A percentile compares a stretch with the other conserved stretches of the same genome.
These are phyloP conservation scores for Monosporozyma aquatica DNA, from an alignment of 805 yeast genomes.

Conservation along the genomic window DNA sequence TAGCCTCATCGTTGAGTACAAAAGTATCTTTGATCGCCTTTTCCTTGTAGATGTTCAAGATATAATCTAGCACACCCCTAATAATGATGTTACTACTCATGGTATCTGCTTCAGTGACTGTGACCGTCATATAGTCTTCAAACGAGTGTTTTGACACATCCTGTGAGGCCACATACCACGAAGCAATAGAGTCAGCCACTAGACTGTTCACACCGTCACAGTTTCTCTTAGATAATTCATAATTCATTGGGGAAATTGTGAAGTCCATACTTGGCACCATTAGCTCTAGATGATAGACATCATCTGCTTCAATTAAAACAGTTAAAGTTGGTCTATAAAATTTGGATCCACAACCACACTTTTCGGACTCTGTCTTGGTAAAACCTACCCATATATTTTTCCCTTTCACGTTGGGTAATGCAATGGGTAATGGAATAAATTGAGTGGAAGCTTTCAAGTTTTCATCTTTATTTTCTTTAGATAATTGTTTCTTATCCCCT, in stretches of 20 bases:
- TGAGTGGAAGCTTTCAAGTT: conserved; percentile 15
- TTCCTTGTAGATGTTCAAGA: conserved; percentile 26
- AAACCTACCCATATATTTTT: conserved; percentile 20
- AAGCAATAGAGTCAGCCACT: conserved; percentile 9
- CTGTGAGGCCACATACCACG: conserved; percentile 11
- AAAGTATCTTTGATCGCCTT: conserved; percentile 9
- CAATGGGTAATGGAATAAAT: conserved; percentile 13
- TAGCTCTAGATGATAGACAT: conserved; percentile 14
- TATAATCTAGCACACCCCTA: conserved; percentile 31
- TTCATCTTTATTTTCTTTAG: background rate
- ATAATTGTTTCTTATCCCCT: conserved; percentile 2
- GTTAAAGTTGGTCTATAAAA: conserved; percentile 16
- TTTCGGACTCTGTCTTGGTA: conserved; percentile 10
- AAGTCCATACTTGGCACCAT: conserved; percentile 12
- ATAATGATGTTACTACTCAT: conserved; percentile 30
- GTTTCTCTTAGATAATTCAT: conserved; percentile 9
- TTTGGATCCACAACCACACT: conserved; percentile 15
- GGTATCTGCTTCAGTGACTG: conserved; percentile 33
- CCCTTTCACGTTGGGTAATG: conserved; percentile 11
- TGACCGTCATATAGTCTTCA: conserved; percentile 33
- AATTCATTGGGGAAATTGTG: conserved; percentile 10
- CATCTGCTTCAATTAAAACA: conserved; percentile 12
- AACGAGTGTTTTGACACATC: conserved; percentile 8
- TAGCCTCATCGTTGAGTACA: conserved; percentile 2
- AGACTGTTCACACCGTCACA: conserved; percentile 9